Evolutionary conservation across 2,329 filamentous ascomycete genomes (phyloP), one percentile per base, ranked within the genome.

Genomic region (Juglanconis sp.): DNA sequence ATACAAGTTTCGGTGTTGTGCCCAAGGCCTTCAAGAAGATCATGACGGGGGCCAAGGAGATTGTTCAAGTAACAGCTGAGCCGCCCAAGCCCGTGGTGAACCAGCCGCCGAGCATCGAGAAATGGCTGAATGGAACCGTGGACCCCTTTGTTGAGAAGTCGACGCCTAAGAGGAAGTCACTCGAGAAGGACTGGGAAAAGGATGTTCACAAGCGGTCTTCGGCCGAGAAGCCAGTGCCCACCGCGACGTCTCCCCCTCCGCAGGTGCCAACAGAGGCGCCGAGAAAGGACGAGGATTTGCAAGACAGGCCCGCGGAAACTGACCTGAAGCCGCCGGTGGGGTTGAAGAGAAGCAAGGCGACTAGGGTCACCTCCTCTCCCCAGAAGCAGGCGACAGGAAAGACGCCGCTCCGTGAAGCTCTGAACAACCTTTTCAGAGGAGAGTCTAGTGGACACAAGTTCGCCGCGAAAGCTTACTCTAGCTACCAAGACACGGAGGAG

Each of bases 21-120:
- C 83, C 84, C n/a, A 83, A 84, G 46, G 84, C 87, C 7, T 73
- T 88, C 63, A 87, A 86, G 67, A 87, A 85, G 69, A 85, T 87
- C 6, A 79, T 88, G 61, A 83, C 78, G 49, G 85, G 85, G 61
- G 84, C 85, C 53, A 87, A 83, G 72, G 87, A 87, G 71, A 87
- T 88, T 11, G 81, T 88, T 42, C 81, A 85, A 13, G 85, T 88
- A 58, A 80, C 79, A 58, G 80, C 79, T 48, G 85, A 88, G 54
- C 79, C 83, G 3, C 80, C 80, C 1, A 79, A 79, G 52, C 77
- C 79, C 7, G 73, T 77, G 2, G 72, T 73, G 3, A 87, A 87
- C 62, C 81, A 84, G 48, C 85, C 86, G 5, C 82, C 81, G 1
- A 87, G 80, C 66, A 88, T 88, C 57, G 86, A 88, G 68, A 86